Percentiles rank a stretch among this genome's conserved stretches.
phyloP scores from a whole-genome alignment of 2,329 filamentous ascomycete genomes.

The Waltergamsia citrina region DNA sequence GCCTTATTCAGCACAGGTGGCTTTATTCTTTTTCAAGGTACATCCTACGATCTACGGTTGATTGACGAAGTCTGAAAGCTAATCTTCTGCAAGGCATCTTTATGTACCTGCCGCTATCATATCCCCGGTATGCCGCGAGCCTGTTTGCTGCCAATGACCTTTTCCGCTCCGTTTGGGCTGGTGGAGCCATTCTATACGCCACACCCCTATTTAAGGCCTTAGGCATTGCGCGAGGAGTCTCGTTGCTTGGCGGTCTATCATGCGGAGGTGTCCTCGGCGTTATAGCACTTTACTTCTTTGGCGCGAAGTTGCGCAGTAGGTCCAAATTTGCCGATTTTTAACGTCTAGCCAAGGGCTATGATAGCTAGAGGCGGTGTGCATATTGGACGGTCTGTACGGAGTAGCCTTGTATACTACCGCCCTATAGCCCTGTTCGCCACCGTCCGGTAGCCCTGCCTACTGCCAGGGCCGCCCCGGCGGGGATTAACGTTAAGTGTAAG shows the following conservation, averaged over 20 bases:
- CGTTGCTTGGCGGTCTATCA: conserved; percentile 37
- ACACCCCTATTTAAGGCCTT: conserved; percentile 42
- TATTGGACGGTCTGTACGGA: no score
- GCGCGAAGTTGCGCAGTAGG: conserved; percentile 35
- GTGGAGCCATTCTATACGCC: conserved; percentile 42
- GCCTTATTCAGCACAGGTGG: conserved; percentile 20
- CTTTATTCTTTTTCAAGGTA: conserved; percentile 15
- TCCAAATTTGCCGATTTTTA: conserved; percentile 45
- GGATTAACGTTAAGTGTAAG: no score
- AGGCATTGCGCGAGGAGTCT: conserved; percentile 40
- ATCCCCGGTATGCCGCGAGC: conserved; percentile 38
- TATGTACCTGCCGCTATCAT: conserved; percentile 25
- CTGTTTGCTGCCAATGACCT: conserved; percentile 45
- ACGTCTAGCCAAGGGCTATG: no score
- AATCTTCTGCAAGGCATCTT: conserved; percentile 23
- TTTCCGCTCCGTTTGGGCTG: conserved; percentile 37
- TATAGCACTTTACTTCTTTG: conserved; percentile 40
- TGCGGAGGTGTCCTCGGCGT: conserved; percentile 37
- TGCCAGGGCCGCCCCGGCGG: no score
- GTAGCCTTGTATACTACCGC: no score
- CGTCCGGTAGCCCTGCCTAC: no score
- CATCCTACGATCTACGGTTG: no score
- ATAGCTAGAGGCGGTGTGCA: no score
- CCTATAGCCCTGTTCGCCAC: no score
- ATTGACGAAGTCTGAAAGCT: no score